Evolutionary conservation across 176 grass and related monocot species (phyloP).

Genomic region (Otatea glauca): DNA sequence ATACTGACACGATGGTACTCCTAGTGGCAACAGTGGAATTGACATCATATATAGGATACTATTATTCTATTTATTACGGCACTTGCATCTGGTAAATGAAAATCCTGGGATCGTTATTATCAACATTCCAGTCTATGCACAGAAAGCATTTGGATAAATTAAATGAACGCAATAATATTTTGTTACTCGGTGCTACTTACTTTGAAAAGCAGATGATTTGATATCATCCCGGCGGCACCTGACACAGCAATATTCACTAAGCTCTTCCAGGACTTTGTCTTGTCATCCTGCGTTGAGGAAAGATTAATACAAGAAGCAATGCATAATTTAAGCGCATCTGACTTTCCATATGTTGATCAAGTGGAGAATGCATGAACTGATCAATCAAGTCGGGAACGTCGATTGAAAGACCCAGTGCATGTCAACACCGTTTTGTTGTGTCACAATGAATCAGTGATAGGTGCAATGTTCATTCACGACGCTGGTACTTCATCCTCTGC

Average conservation of each 20-base stretch:
- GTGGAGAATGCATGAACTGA: background rate
- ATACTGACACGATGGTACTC: background rate
- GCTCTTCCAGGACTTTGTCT: conserved; percentile 90
- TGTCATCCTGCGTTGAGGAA: conserved; percentile 46
- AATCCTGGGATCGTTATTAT: background rate
- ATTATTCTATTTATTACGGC: background rate
- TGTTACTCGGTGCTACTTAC: conserved; percentile 41
- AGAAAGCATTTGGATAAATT: background rate
- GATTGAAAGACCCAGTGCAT: background rate
- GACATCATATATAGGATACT: background rate
- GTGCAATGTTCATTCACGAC: conserved; percentile 12
- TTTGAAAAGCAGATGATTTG: conserved; percentile 95
- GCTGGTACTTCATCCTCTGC: background rate
- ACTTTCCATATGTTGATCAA: background rate
- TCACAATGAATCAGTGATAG: background rate
- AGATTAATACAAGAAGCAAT: background rate
- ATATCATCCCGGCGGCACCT: conserved; percentile 94
- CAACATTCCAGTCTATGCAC: background rate
- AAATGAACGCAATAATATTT: background rate
- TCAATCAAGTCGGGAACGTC: background rate
- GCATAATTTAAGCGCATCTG: background rate
- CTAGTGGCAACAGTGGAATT: background rate
- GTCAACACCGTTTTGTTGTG: background rate
- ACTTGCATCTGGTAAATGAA: background rate
- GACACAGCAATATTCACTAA: conserved; percentile 85